Evolutionary conservation across 108 stramenopile genomes (phyloP), one percentile per base, ranked within the genome.

Genomic region (Skeletonema potamos): DNA sequence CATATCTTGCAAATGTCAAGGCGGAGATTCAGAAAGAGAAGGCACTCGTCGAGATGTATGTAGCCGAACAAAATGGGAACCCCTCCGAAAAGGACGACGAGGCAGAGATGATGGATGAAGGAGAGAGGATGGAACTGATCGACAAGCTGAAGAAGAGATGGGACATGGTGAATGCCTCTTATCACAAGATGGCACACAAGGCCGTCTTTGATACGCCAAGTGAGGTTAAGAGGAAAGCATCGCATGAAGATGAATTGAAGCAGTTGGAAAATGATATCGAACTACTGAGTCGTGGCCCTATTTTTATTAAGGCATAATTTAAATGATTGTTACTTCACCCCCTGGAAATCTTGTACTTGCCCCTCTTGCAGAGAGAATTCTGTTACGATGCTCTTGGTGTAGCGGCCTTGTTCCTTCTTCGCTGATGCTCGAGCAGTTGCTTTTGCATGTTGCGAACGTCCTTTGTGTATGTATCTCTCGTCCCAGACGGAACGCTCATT

Each of bases 381-480:
- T n/a, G n/a, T n/a, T n/a, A n/a, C n/a, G n/a, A n/a, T n/a, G n/a
- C n/a, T n/a, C n/a, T 4, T 18, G 2, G 44, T 18, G 44, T 17
- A 46, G 44, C 30, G 56, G 77, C 78, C 76, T 79, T 82, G 43
- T 82, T 81, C 73, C 75, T 79, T 10, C 82, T 70, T 29, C 86
- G 76, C 69, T 92, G 93, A 70, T 86, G 85, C 26, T 84, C 79
- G 62, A 94, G 70, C 28, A 94, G 67, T 64, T 94, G 93, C 32
- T 87, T 85, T 59, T 89, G 83, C 93, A 94, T 94, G 18, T 75
- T 80, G 13, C 84, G 72, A 17, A 89, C 61, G 48, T 94, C 90
- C 60, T 87, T 91, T 13, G 89, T 70, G 64, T 92, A 94, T n/a
- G 93, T 90, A 65, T 94, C 93, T 18, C 89, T 77, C 6, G 84